A percentile compares a stretch with the other conserved stretches of the same genome.
Conservation (phyloP, 1,284 basidiomycete genomes). For the Rugosomyces carneus region DNA sequence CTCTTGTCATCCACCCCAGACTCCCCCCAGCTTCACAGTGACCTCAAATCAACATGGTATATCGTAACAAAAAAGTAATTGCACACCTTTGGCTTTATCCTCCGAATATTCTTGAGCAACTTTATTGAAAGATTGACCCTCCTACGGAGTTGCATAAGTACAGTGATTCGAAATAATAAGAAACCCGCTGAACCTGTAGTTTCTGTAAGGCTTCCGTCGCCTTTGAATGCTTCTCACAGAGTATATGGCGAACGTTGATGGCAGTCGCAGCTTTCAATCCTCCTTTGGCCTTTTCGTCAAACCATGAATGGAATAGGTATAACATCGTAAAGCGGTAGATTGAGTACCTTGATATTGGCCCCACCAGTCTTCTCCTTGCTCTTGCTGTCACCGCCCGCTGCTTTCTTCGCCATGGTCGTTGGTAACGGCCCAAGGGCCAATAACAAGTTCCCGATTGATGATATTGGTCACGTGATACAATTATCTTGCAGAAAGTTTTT, state of each 20-base stretch:
- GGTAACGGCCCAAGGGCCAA: constrained; percentile 4
- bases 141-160: constrained; percentile 32
- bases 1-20: constrained; percentile 78
- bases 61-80: neutral
- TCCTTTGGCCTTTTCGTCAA: constrained; percentile 41
- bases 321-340: no score
- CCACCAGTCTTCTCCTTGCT: constrained; percentile 34
- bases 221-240: constrained; percentile 82
- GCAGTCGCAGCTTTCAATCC: constrained; percentile 67
- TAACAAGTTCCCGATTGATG: constrained; percentile 8
- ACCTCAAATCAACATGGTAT: constrained; percentile 5
- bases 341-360: constrained; percentile 22
- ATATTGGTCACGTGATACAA: constrained; percentile 15
- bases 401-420: constrained; percentile 48
- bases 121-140: constrained; percentile 74
- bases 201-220: constrained; percentile 71
- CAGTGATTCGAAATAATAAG: constrained; percentile 4
- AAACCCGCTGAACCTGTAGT: constrained; percentile 48
- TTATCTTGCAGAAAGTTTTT: constrained; percentile 14
- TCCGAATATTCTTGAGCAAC: constrained; percentile 84
- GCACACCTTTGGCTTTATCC: constrained; percentile 78
- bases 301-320: neutral
- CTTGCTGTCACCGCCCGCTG: constrained; percentile 24
- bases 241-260: constrained; percentile 78
- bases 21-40: constrained; percentile 62